These are phyloP conservation scores for Neofusicoccum sp. DNA, from an alignment of 2,329 filamentous ascomycete species.

Conservation along the genomic window DNA sequence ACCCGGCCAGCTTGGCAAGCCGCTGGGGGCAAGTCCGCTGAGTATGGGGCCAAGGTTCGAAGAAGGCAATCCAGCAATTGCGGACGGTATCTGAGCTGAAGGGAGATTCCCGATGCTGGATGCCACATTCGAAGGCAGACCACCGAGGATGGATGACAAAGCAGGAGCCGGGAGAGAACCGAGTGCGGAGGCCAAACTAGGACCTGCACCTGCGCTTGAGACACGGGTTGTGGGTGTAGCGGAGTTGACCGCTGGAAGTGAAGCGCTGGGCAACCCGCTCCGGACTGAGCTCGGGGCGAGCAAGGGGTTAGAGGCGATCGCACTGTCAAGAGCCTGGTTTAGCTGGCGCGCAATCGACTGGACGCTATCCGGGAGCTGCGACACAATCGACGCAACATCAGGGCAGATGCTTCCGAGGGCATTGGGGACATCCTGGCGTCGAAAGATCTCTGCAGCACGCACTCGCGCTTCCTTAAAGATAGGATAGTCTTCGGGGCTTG, in stretches of 20 bases:
- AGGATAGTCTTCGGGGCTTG: slow-evolving; percentile 1
- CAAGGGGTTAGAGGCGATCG: neutral
- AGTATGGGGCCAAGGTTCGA: too few relatives aligned
- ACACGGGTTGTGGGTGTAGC: neutral
- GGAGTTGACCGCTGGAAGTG: neutral
- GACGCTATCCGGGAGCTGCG: neutral
- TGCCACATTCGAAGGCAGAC: too few relatives aligned
- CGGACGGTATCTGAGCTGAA: too few relatives aligned
- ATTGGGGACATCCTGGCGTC: neutral
- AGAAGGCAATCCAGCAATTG: too few relatives aligned
- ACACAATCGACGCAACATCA: neutral
- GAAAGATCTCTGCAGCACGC: slow-evolving; percentile 7
- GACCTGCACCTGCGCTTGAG: too few relatives aligned
- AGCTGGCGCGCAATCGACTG: slow-evolving; percentile 3
- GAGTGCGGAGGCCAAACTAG: too few relatives aligned
- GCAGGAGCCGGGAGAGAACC: too few relatives aligned
- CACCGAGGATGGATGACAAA: too few relatives aligned
- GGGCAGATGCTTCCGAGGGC: neutral
- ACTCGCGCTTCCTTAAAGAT: slow-evolving; percentile 1
- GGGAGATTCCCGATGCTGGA: too few relatives aligned
- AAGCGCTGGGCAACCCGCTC: neutral
- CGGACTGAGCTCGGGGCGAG: neutral
- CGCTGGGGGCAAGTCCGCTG: too few relatives aligned
- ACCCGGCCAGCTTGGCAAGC: too few relatives aligned
- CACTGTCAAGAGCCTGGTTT: slow-evolving; percentile 5